Evolutionary conservation across 2,329 filamentous ascomycete genomes (phyloP).

Genomic region (Phialophora expanda): DNA sequence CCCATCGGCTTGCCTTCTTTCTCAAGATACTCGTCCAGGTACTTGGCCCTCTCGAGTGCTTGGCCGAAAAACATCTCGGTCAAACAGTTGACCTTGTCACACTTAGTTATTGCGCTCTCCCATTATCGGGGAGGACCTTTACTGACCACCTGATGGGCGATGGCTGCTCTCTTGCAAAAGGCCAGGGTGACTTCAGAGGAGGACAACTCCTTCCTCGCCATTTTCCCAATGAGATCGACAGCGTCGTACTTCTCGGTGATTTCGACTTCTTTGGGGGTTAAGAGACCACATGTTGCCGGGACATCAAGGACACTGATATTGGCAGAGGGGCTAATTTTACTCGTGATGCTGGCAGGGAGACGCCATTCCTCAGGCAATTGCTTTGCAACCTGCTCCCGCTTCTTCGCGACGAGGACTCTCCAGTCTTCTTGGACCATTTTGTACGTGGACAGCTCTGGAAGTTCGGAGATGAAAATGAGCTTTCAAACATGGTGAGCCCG

Average conservation of each 20-base stretch:
- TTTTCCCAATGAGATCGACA: conserved; percentile 42
- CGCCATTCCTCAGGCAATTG: conserved; percentile 41
- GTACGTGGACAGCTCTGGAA: no score
- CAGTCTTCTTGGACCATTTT: conserved; percentile 26
- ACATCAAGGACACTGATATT: conserved; percentile 36
- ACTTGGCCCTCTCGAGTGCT: conserved; percentile 60
- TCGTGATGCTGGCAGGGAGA: conserved; percentile 27
- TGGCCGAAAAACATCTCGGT: conserved; percentile 56
- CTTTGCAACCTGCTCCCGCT: conserved; percentile 26
- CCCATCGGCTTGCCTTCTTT: conserved; percentile 58
- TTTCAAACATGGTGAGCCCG: no score
- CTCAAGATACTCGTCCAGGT: conserved; percentile 63
- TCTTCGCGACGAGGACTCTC: conserved; percentile 26
- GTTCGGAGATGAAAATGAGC: no score
- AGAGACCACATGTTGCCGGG: conserved; percentile 51
- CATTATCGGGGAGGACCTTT: conserved; percentile 41
- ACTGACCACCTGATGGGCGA: conserved; percentile 55
- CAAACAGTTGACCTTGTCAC: conserved; percentile 33
- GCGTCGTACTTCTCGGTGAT: conserved; percentile 58
- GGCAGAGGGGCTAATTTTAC: conserved; percentile 20
- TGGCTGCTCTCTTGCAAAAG: conserved; percentile 50
- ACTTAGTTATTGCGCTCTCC: neutral
- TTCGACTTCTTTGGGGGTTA: conserved; percentile 50
- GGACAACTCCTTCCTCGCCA: conserved; percentile 25
- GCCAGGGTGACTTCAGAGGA: conserved; percentile 46